phyloP scores from a whole-genome alignment of 2,329 filamentous ascomycete species.

The Fusarium clavum region DNA sequence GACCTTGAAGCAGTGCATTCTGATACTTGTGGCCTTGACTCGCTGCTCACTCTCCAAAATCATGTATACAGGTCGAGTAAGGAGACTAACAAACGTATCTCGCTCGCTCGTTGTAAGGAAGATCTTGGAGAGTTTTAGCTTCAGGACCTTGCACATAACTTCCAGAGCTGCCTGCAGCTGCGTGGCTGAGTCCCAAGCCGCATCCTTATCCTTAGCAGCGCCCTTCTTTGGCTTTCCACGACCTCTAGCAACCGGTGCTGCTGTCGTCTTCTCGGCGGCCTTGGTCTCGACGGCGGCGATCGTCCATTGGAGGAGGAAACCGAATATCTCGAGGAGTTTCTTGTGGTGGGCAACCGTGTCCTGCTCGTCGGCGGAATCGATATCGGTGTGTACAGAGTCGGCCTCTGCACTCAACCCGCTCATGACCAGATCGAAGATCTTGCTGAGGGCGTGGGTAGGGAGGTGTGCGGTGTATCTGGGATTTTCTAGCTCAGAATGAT shows the following conservation, averaged over 20 bases:
- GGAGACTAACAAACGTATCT: constrained; percentile 91
- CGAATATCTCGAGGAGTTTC: constrained; percentile 91
- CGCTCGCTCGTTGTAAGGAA: constrained; percentile 96
- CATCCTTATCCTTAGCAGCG: constrained; percentile 85
- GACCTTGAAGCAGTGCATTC: constrained; percentile 98
- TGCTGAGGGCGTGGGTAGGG: constrained; percentile 85
- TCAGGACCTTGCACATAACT: constrained; percentile 95
- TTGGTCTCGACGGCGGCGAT: constrained; percentile 95
- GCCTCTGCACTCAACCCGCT: constrained; percentile 88
- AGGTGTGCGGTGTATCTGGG: constrained; percentile 85
- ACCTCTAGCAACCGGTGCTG: constrained; percentile 74
- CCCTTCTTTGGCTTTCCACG: constrained; percentile 82
- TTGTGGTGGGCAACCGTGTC: constrained; percentile 89
- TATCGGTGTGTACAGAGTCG: constrained; percentile 84
- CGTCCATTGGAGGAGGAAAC: constrained; percentile 94
- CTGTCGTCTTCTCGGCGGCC: constrained; percentile 85
- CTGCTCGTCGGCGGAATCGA: constrained; percentile 88
- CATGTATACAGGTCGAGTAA: constrained; percentile 93
- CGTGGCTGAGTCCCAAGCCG: constrained; percentile 85
- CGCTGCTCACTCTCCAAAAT: constrained; percentile 94
- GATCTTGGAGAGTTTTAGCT: constrained; percentile 89
- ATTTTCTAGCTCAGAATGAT: constrained; percentile 58
- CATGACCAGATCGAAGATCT: constrained; percentile 89
- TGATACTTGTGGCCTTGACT: constrained; percentile 86
- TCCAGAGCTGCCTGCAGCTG: constrained; percentile 92